Percentiles rank a stretch among this genome's conserved stretches.
Conservation (phyloP, 75 land plant genomes). For the Isoetes taiwanensis region DNA sequence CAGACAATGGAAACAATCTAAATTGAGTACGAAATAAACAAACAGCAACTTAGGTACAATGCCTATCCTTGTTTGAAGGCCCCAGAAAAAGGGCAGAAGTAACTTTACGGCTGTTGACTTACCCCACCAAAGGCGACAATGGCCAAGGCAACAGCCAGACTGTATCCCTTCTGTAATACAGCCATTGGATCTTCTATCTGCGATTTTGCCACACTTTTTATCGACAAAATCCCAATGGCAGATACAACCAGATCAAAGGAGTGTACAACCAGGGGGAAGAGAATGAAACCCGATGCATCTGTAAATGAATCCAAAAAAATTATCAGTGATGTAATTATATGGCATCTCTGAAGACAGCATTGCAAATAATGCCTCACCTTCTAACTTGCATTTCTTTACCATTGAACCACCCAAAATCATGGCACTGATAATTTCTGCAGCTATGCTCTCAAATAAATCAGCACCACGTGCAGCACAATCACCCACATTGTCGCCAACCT, state of each 20-base stretch:
- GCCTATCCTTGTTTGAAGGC: no score
- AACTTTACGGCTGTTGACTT: conserved; percentile 22
- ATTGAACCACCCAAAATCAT: conserved; percentile 99
- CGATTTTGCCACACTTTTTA: conserved; percentile 40
- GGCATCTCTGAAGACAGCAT: no score
- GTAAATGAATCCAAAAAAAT: conserved; percentile 17
- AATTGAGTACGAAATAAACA: no score
- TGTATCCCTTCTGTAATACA: conserved; percentile 94
- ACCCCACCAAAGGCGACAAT: conserved; percentile 80
- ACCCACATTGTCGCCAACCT: conserved; percentile 99
- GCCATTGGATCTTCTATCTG: conserved; percentile 92
- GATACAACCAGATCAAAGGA: conserved; percentile 95
- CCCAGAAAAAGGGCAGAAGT: no score
- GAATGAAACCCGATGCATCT: conserved; percentile 98
- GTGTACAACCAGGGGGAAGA: conserved; percentile 91
- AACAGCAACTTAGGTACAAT: no score
- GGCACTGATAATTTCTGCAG: conserved; percentile 99
- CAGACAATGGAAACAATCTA: no score
- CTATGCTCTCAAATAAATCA: conserved; percentile 98
- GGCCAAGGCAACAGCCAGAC: conserved; percentile 73
- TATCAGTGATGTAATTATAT: no score
- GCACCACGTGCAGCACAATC: conserved; percentile 99
- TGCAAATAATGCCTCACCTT: conserved; percentile 59
- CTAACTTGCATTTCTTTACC: conserved; percentile 90
- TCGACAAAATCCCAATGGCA: conserved; percentile 80